Evolutionary conservation across 202 grass and related monocot genomes (phyloP), one percentile per base, ranked within the genome.

Genomic region (Musa balbisiana): DNA sequence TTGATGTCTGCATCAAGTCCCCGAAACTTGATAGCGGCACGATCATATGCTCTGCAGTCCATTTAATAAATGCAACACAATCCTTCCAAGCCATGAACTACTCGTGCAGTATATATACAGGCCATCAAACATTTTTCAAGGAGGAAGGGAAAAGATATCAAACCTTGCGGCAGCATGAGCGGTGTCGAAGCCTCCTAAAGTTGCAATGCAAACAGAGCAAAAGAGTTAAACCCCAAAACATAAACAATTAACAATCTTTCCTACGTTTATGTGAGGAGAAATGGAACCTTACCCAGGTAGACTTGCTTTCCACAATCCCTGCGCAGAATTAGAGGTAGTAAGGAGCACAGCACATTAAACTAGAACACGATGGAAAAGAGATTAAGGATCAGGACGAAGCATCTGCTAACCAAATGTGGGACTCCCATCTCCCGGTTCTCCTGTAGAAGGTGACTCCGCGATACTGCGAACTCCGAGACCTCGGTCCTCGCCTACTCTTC

Each of bases 381-480:
- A 33, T 3, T 1, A 74, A 56, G 14, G 14, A 29, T 21, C 72
- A 55, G 53, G 6, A 21, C 19, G 16, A 16, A 21, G 51, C 50
- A 70, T 17, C 16, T 51, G 67, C 53, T 2, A 56, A 74, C 72
- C 94, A 97, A 72, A 97, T 97, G 75, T 97, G 94, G 26, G 94
- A 97, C 79, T 97, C 90, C 93, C 93, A 97, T 50, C 93, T 82
- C 12, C 90, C 90, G 9, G 93, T 97, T 73, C 93, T 79, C 79
- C 93, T 50, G 79, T 97, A 97, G 88, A 93, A 97, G 77, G 93
- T 97, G 83, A 97, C 90, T 68, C 90, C 93, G 53, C 93, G 76
- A 79, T 97, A 97, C 80, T 97, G 90, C 58, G 90, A 97, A 77
- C 90, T 97, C 9, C 90, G 81, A 10, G 90, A 97, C 84, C 94